These are phyloP conservation scores for Geranomyces michiganensis DNA, from an alignment of 192 early-diverging fungal genomes.

Conservation along the genomic window DNA sequence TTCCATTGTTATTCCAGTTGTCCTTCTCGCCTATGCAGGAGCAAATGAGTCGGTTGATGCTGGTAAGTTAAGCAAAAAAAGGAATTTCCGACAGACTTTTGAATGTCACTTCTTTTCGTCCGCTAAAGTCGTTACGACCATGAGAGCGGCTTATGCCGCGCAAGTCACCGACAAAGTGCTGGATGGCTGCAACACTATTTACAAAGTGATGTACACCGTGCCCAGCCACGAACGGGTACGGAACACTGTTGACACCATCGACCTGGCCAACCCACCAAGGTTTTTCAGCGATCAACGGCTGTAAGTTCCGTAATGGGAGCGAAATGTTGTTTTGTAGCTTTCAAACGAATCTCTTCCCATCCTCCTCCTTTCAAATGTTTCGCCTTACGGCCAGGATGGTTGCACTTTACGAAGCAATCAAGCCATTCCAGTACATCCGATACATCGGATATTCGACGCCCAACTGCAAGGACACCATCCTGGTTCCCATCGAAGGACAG, in stretches of 20 bases:
- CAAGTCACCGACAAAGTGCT: background rate
- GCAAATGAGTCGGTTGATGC: background rate
- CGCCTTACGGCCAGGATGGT: background rate
- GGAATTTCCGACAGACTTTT: too few species aligned
- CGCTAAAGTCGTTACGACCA: background rate
- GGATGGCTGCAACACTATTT: background rate
- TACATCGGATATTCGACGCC: background rate
- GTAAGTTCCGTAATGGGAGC: too few species aligned
- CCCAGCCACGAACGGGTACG: background rate
- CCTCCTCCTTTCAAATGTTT: too few species aligned
- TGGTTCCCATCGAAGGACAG: background rate
- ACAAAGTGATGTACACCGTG: background rate
- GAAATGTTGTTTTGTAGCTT: too few species aligned
- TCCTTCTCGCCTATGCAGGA: background rate
- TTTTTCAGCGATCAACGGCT: too few species aligned
- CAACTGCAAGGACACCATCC: background rate
- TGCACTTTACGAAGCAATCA: background rate
- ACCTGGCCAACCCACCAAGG: too few species aligned
- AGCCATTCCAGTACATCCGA: background rate
- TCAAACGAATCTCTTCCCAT: too few species aligned
- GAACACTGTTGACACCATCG: too few species aligned
- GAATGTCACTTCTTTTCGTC: too few species aligned
- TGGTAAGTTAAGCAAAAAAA: background rate
- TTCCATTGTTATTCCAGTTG: constrained; percentile 1
- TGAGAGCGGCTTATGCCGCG: background rate